Conservation (phyloP, 148 eudicot species). For the Cornus suecica region DNA sequence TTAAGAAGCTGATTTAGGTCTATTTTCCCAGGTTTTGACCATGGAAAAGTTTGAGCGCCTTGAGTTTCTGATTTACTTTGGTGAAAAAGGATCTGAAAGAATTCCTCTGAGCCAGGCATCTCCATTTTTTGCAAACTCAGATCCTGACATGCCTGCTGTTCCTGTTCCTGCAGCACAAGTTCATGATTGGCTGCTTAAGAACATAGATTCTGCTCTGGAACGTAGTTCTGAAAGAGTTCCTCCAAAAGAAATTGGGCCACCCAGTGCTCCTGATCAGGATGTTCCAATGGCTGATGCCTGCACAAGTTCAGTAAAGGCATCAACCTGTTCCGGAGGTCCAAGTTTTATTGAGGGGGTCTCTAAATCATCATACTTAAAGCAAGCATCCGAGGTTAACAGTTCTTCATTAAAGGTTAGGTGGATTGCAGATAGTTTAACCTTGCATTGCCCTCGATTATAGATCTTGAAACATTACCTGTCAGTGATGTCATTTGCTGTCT, state of each 20-base stretch:
- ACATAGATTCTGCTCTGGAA: conserved; percentile 64
- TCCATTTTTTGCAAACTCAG: conserved; percentile 95
- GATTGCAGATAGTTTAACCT: background rate
- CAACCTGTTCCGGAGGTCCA: conserved; percentile 66
- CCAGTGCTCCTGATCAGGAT: conserved; percentile 70
- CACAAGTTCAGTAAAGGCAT: conserved; percentile 55
- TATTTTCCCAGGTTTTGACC: conserved; percentile 62
- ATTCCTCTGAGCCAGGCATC: conserved; percentile 77
- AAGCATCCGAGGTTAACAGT: conserved; percentile 73
- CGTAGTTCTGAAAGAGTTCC: conserved; percentile 77
- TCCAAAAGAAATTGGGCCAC: conserved; percentile 75
- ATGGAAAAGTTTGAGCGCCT: conserved; percentile 94
- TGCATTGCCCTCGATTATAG: background rate
- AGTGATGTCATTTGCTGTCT: too few relatives aligned
- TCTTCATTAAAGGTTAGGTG: conserved; percentile 73
- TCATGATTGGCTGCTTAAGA: conserved; percentile 89
- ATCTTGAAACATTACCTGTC: conserved; percentile 3
- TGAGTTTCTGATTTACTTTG: conserved; percentile 75
- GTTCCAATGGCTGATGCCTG: conserved; percentile 81
- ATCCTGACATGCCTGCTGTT: conserved; percentile 98
- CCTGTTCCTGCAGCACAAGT: conserved; percentile 84
- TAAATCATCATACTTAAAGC: conserved; percentile 78
- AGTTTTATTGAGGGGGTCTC: conserved; percentile 86
- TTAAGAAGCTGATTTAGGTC: background rate
- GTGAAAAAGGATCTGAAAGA: conserved; percentile 74